These are phyloP conservation scores for Trypanosoma grayi DNA, from an alignment of 208 protist genomes.

Conservation along the genomic window DNA sequence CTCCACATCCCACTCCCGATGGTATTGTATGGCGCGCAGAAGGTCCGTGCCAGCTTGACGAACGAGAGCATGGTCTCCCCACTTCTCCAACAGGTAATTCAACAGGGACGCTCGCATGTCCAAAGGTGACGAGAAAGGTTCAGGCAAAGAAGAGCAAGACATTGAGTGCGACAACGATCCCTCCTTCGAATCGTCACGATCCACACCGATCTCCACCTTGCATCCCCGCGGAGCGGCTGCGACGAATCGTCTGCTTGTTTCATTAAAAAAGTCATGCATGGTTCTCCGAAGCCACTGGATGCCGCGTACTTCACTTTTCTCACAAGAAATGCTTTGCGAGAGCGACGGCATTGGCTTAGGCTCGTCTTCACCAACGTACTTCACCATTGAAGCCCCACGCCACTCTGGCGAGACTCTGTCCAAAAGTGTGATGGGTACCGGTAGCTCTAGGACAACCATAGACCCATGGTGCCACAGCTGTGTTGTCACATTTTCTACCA, in stretches of 20 bases:
- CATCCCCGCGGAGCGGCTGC: neutral
- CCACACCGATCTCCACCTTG: neutral
- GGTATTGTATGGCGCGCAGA: slow-evolving; percentile 8
- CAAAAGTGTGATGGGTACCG: neutral
- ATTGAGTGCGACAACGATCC: neutral
- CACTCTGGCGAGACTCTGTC: neutral
- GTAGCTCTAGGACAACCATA: neutral
- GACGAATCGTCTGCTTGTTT: neutral
- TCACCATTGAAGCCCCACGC: neutral
- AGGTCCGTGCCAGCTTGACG: slow-evolving; percentile 2
- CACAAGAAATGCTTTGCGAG: neutral
- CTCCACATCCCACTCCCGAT: slow-evolving; percentile 14
- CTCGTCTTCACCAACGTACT: neutral
- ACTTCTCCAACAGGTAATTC: slow-evolving; percentile 11
- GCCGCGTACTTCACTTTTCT: neutral
- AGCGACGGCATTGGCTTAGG: neutral
- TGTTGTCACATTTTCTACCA: neutral
- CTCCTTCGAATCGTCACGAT: neutral
- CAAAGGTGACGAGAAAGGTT: neutral
- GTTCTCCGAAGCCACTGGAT: slow-evolving; percentile 4
- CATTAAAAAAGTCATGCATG: slow-evolving; percentile 8
- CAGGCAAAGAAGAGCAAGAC: neutral
- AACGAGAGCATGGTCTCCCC: slow-evolving; percentile 6
- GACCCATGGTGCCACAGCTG: neutral
- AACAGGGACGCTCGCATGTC: neutral